Base-by-base conservation (phyloP, 768 basidiomycete species). In the Strobilomyces echinocephalus region DNA sequence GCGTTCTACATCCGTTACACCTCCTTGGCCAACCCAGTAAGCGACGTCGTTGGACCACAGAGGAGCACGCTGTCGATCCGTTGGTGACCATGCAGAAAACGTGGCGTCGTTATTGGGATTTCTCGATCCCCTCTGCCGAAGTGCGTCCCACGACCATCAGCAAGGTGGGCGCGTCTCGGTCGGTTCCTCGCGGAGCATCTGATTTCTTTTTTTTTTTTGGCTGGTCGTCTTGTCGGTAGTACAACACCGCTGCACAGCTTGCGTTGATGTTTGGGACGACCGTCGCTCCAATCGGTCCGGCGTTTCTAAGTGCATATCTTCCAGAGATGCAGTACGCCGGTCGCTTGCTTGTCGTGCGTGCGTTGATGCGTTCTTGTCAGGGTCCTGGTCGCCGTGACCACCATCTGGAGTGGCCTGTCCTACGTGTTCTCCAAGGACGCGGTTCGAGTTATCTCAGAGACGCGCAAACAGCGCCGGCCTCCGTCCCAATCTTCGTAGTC, bases 1-100 rank as follows among this genome's bases (percentile, higher is more conserved):
- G 95, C 95, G 3, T 92, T 98, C 65, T 95, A 89, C 64, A 91
- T 94, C 60, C 88, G 95, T 28, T 98, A 92, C 69, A 89, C 85
- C 2, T 88, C 95, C 1, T 73, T 98, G 14, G 91, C 95, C 10
- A 76, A 77, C 34, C 95, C 95, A 5, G 95, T 94, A 71, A 48
- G 38, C 55, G 34, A 18, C 26, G 24, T 58, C 28, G n/a, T 21
- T 24, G 30, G 30, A 54, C 16, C 31, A 48, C 10, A 31, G 41
- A 35, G 15, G 38, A 34, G 33, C 47, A 26, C 48, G 35, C 41
- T 38, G 60, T 40, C 52, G 16, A 41, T 40, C 43, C 21, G 3
- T 52, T 34, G 56, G 50, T 43, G 40, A 41, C n/a, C 24, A 42
- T 42, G 12, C 68, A 95, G 89, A 91, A 91, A 91, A 97, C 94